Evolutionary conservation across 2,329 filamentous ascomycete genomes (phyloP).

Genomic region (Trichoderma sp.): DNA sequence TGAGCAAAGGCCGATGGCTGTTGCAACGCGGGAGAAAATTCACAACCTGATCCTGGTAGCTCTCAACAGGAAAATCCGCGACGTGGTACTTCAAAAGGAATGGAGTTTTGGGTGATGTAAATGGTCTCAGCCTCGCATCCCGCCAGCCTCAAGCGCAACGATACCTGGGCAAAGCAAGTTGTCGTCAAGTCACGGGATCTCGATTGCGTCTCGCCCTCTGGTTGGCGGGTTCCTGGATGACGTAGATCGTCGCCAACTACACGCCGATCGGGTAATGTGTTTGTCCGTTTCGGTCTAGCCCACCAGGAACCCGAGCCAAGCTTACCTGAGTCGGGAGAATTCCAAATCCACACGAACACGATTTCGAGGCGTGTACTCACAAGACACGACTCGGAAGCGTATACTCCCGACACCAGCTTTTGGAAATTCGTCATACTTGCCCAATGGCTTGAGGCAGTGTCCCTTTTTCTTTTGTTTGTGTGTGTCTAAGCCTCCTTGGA

Average conservation of each 20-base stretch:
- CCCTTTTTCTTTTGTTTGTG: background rate
- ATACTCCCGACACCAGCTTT: background rate
- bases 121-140: conserved; percentile 16
- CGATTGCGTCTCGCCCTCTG: background rate
- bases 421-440: conserved; percentile 3
- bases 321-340: background rate
- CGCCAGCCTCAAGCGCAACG: conserved; percentile 9
- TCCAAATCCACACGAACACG: background rate
- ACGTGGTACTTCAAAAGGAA: background rate
- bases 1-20: background rate
- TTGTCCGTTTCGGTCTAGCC: conserved; percentile 14
- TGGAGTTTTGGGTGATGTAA: background rate
- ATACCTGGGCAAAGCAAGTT: background rate
- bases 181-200: conserved; percentile 16
- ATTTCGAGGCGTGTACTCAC: background rate
- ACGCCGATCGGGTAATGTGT: conserved; percentile 17
- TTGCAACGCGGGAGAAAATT: background rate
- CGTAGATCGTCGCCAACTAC: background rate
- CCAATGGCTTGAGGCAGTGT: conserved; percentile 18
- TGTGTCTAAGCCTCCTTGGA: background rate
- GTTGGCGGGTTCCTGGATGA: conserved; percentile 19
- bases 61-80: background rate
- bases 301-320: background rate
- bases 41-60: background rate
- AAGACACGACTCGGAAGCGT: conserved; percentile 9